phyloP scores from a whole-genome alignment of 768 basidiomycete species.

The Rhizopogon rudus region DNA sequence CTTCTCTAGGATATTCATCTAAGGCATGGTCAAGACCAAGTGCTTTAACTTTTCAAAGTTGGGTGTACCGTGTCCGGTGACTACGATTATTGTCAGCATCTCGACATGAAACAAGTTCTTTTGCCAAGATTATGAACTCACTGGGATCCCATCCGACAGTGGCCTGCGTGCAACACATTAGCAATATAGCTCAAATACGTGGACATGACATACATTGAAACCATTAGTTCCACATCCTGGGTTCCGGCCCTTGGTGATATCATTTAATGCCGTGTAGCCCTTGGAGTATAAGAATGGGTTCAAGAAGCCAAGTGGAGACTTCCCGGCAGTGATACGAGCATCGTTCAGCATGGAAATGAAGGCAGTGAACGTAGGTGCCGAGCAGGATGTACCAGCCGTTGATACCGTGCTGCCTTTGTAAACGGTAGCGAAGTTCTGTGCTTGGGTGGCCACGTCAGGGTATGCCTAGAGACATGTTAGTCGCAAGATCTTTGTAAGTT shows the following conservation, averaged over 20 bases:
- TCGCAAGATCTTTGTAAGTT: background rate
- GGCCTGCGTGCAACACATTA: slow-evolving; percentile 25
- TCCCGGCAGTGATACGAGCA: slow-evolving; percentile 40
- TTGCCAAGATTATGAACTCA: slow-evolving; percentile 24
- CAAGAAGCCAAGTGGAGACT: slow-evolving; percentile 55
- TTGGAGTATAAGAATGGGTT: slow-evolving; percentile 54
- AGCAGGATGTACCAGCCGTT: slow-evolving; percentile 61
- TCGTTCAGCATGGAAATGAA: slow-evolving; percentile 65
- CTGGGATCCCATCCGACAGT: slow-evolving; percentile 60
- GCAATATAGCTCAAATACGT: background rate
- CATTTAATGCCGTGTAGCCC: slow-evolving; percentile 38
- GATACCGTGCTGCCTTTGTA: slow-evolving; percentile 30
- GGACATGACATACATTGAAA: slow-evolving; percentile 47
- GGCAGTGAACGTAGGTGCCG: slow-evolving; percentile 60
- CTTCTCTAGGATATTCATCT: background rate
- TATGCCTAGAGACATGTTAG: slow-evolving; percentile 33
- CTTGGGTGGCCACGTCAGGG: slow-evolving; percentile 68
- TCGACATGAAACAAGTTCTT: slow-evolving; percentile 1
- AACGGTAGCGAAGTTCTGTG: slow-evolving; percentile 43
- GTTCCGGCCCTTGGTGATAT: slow-evolving; percentile 54
- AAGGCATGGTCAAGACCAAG: slow-evolving; percentile 23
- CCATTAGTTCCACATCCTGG: slow-evolving; percentile 59
- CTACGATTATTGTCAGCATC: slow-evolving; percentile 21
- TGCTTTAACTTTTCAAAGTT: slow-evolving; percentile 43
- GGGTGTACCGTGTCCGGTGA: slow-evolving; percentile 54